Evolutionary conservation across 805 yeast genomes (phyloP), one percentile per base, ranked within the genome.

Genomic region (Kazachstania taianensis): DNA sequence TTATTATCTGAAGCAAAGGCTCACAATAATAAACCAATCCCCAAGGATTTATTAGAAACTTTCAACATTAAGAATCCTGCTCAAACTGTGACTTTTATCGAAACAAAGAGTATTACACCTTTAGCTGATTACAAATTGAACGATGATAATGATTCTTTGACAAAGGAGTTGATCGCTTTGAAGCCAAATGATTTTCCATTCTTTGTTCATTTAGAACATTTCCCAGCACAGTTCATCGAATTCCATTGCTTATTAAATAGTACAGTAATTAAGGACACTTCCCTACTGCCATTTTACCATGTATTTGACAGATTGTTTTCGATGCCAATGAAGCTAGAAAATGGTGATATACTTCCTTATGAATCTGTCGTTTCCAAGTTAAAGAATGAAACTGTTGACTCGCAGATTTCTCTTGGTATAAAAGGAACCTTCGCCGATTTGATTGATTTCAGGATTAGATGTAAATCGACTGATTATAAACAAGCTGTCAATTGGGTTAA

Each of bases 61-160:
- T 86, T 85, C 57, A 72, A 72, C 3, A 69, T 72, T 17, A 87
- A 94, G 4, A 83, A 85, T 50, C 86, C 92, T 0, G 64, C 79
- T 1, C 71, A 70, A 31, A 84, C 57, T 40, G 59, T 92, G 33
- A 60, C 69, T 5, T 85, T 92, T 49, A 82, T 85, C 42, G 48
- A 71, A 19, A 78, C 95, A 0, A 59, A 65, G 8, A 71, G 92
- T 1, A 76, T 81, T 29, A 70, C 72, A 6, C 74, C 75, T 7
- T 80, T 84, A 2, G 45, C 58, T 12, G 66, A 74, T 37, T 53
- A 44, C 14, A 61, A 63, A 18, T 46, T 60, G 8, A 51, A 48
- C 7, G 55, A 58, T 28, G 31, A 50, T 14, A 48, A 52, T 14
- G 55, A 57, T 1, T 36, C 57, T 14, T 18, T 38, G 15, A 54